Conservation (phyloP, 2,329 filamentous ascomycete genomes). For the Pseudopyricularia javanii region DNA sequence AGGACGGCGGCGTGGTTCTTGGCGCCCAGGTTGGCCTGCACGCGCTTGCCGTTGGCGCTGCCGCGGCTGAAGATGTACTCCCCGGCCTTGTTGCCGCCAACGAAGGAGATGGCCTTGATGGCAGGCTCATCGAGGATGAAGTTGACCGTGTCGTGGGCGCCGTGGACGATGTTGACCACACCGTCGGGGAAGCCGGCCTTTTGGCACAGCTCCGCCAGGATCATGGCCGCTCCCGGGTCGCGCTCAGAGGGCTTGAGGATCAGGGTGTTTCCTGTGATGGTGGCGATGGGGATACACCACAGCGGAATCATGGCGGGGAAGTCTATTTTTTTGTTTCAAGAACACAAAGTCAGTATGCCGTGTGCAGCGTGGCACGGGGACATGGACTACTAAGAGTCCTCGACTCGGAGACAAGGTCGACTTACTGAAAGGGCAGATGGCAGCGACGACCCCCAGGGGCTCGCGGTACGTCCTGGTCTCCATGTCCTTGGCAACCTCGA, state of each 20-base stretch:
- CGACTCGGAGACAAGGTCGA: slow-evolving; percentile 5
- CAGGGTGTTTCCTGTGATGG: slow-evolving; percentile 72
- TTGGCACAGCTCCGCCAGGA: slow-evolving; percentile 65
- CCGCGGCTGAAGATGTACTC: slow-evolving; percentile 75
- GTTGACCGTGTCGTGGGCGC: slow-evolving; percentile 68
- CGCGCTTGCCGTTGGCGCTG: slow-evolving; percentile 76
- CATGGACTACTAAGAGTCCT: neutral
- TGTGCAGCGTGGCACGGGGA: no score
- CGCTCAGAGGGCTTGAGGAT: slow-evolving; percentile 80
- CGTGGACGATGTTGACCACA: slow-evolving; percentile 75
- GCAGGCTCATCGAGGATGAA: slow-evolving; percentile 76
- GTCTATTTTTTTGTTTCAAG: slow-evolving; percentile 33
- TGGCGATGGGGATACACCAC: slow-evolving; percentile 81
- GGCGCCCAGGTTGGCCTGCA: slow-evolving; percentile 76
- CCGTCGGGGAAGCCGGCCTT: slow-evolving; percentile 74
- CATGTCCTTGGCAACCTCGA: slow-evolving; percentile 84
- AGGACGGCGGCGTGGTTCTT: slow-evolving; percentile 82
- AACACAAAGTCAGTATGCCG: neutral
- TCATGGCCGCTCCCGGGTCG: slow-evolving; percentile 75
- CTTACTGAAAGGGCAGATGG: slow-evolving; percentile 79
- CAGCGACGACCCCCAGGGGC: slow-evolving; percentile 68
- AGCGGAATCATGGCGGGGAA: slow-evolving; percentile 88
- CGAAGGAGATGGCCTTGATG: slow-evolving; percentile 80
- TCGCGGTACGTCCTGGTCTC: slow-evolving; percentile 75
- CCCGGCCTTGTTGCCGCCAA: slow-evolving; percentile 77